Evolutionary conservation across 768 basidiomycete genomes (phyloP).

Genomic region (Pholiota molesta): DNA sequence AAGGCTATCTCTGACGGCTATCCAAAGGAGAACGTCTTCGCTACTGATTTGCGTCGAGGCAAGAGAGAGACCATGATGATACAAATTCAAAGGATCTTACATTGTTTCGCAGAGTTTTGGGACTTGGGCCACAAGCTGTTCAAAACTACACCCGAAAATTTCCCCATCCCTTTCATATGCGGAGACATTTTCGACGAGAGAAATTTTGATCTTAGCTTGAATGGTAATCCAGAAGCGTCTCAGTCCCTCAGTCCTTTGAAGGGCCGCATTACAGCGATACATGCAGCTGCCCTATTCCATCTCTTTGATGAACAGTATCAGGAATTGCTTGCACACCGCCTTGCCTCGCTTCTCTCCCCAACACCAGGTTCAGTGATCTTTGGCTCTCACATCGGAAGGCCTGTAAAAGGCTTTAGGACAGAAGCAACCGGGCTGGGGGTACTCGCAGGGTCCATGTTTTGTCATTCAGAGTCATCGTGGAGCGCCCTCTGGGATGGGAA

Average conservation of each 20-base stretch:
- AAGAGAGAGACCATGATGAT: not conserved
- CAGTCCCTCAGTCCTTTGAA: slow-evolving; percentile 29
- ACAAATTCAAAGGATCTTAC: not conserved
- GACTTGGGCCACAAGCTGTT: slow-evolving; percentile 63
- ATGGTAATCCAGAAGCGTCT: not conserved
- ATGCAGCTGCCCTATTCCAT: slow-evolving; percentile 35
- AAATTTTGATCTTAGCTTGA: not conserved
- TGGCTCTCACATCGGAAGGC: slow-evolving; percentile 34
- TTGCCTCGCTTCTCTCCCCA: slow-evolving; percentile 32
- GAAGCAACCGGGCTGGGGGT: not conserved
- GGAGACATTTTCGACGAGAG: slow-evolving; percentile 51
- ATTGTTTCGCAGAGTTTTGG: slow-evolving; percentile 50
- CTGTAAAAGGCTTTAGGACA: slow-evolving; percentile 28
- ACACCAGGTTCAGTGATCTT: slow-evolving; percentile 32
- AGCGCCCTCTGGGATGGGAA: not conserved
- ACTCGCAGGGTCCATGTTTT: not conserved
- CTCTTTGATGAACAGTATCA: slow-evolving; percentile 34
- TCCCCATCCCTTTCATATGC: slow-evolving; percentile 54
- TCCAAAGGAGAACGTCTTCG: slow-evolving; percentile 35
- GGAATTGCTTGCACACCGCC: slow-evolving; percentile 26
- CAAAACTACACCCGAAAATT: slow-evolving; percentile 47
- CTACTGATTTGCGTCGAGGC: slow-evolving; percentile 38
- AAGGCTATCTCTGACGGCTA: slow-evolving; percentile 41
- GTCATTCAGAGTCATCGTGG: not conserved
- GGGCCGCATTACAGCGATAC: slow-evolving; percentile 49